Percentiles rank a stretch among this genome's conserved stretches.
Conservation (phyloP, 495 filamentous ascomycete genomes). For the Penicillium turbatum region DNA sequence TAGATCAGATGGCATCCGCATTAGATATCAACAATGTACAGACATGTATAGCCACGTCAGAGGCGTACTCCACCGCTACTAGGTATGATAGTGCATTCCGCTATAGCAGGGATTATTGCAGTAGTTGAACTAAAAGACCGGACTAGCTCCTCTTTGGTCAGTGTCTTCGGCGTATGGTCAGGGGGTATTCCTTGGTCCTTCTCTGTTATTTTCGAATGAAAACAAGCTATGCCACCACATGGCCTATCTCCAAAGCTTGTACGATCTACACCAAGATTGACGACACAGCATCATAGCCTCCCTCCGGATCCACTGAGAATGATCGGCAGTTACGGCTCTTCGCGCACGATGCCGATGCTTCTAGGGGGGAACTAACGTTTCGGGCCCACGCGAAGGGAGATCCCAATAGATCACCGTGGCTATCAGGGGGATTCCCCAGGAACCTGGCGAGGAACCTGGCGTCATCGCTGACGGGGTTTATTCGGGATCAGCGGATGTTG, state of each 20-base stretch:
- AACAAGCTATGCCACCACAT: not conserved
- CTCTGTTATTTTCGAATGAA: not conserved
- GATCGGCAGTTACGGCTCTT: constrained; percentile 17
- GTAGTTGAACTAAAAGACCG: not conserved
- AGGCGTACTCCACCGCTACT: constrained; percentile 22
- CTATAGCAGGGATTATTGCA: constrained; percentile 1
- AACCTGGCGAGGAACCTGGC: constrained; percentile 1
- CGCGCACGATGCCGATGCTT: constrained; percentile 1
- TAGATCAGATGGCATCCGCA: constrained; percentile 15
- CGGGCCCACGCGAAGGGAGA: constrained; percentile 12
- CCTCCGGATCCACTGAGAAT: constrained; percentile 8
- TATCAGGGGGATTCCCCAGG: constrained; percentile 8
- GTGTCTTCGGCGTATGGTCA: not conserved
- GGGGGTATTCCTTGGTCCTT: not conserved
- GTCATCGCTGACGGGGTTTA: constrained; percentile 6
- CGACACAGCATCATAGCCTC: not conserved
- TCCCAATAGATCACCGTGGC: constrained; percentile 20
- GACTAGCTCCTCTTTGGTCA: not conserved
- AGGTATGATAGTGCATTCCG: constrained; percentile 5
- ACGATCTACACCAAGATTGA: not conserved
- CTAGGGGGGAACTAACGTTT: constrained; percentile 14
- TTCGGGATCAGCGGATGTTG: not conserved
- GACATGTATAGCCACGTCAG: constrained; percentile 23
- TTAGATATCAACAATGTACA: not conserved
- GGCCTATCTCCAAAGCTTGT: not conserved